Conservation (phyloP, 768 basidiomycete genomes). For the Amanita phalloides region DNA sequence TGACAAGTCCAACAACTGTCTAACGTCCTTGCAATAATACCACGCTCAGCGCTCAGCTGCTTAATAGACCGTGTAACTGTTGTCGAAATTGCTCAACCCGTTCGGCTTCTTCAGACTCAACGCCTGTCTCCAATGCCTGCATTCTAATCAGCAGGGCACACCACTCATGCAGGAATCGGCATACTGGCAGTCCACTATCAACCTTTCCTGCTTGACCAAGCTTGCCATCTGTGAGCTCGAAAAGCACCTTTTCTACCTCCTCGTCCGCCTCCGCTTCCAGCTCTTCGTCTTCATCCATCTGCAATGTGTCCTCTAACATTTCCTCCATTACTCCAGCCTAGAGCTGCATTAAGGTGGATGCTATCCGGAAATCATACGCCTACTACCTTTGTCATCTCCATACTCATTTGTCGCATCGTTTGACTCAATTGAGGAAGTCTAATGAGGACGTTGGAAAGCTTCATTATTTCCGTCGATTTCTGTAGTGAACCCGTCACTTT, state of each 20-base stretch:
- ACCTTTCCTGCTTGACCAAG: constrained; percentile 78
- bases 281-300: constrained; percentile 90
- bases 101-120: constrained; percentile 72
- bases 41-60: constrained; percentile 25
- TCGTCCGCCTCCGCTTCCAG: constrained; percentile 94
- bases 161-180: constrained; percentile 17
- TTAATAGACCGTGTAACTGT: constrained; percentile 81
- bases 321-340: constrained; percentile 97
- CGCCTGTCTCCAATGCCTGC: constrained; percentile 48
- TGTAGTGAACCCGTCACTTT: constrained; percentile 98
- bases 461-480: constrained; percentile 99
- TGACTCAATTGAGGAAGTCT: constrained; percentile 88
- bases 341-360: neutral
- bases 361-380: neutral
- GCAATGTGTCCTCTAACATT: constrained; percentile 91
- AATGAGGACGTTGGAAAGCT: constrained; percentile 85
- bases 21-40: neutral
- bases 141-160: neutral
- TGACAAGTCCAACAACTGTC: neutral
- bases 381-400: constrained; percentile 97
- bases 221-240: constrained; percentile 92
- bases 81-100: constrained; percentile 88
- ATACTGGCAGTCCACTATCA: constrained; percentile 63
- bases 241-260: constrained; percentile 94
- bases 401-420: constrained; percentile 94